Base-by-base conservation (phyloP, 352 stramenopile species). In the Globisporangium irregulare region DNA sequence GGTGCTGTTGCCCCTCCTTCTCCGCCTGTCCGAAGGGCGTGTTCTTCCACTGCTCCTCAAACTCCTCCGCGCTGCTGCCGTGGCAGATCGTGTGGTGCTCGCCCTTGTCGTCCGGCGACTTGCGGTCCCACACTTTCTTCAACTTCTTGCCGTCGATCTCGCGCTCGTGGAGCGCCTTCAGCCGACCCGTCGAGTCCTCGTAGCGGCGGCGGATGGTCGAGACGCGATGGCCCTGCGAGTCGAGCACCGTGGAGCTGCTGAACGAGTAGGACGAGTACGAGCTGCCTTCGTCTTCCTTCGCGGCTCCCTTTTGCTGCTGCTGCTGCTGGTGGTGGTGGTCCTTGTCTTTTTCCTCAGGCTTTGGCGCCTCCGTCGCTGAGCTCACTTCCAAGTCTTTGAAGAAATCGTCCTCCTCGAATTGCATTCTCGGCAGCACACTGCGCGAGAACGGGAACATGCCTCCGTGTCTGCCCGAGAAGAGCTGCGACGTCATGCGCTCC, bases 11-110 rank as follows among this genome's bases (percentile, higher is more conserved):
- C 53, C 79, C 68, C 20, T 79, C 69, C 15, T 80, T 64, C 59
- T 90, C 77, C 1, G 79, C 82, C 36, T 83, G 68, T 24, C 78
- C 82, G 27, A 92, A 92, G 27, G 81, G 74, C 25, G 86, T 94
- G 46, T 82, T 55, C n/a, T 74, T 46, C 86, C 86, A 94, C 51
- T 78, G 50, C 15, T 78, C 66, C 36, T 94, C 86, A 41, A 94
- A 94, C 66, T 89, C 81, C 1, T 90, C 82, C 8, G 69, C 62
- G 8, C 38, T 82, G 3, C 64, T 69, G 6, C 63, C 75, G n/a
- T 74, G 74, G 54, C 75, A 84, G 7, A 71, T 64, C 38, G 75
- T 86, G 67, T 84, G 68, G 62, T 89, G 76, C n/a, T 80, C 69
- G 8, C 82, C 81, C 50, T 92, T 67, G 41, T 92, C 85, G n/a